Percentiles rank a stretch among this genome's conserved stretches.
Evolutionary conservation across 768 basidiomycete genomes (phyloP).

Genomic region (Trametes gibbosa): DNA sequence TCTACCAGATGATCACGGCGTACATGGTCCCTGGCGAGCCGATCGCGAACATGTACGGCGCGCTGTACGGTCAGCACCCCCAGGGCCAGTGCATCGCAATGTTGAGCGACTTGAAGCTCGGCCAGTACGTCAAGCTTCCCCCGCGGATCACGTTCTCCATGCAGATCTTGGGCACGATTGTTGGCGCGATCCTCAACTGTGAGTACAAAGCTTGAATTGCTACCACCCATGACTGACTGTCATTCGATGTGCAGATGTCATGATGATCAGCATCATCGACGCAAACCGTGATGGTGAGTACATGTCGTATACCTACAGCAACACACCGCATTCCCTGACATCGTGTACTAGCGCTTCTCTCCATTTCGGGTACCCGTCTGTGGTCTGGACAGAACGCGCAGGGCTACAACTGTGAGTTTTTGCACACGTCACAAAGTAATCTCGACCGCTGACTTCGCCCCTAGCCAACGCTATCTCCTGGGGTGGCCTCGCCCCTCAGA

Average conservation of each 20-base stretch:
- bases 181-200: constrained; percentile 49
- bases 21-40: constrained; percentile 31
- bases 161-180: constrained; percentile 45
- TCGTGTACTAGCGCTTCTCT: constrained; percentile 36
- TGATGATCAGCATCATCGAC: constrained; percentile 32
- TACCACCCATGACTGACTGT: background rate
- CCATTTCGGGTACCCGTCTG: constrained; percentile 50
- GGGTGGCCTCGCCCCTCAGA: constrained; percentile 45
- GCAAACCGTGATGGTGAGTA: constrained; percentile 24
- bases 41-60: constrained; percentile 39
- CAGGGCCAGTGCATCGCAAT: constrained; percentile 46
- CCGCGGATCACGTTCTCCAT: constrained; percentile 55
- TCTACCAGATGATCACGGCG: constrained; percentile 29
- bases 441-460: background rate
- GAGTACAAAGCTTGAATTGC: background rate
- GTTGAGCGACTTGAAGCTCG: constrained; percentile 60
- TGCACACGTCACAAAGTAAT: too few relatives aligned
- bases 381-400: constrained; percentile 52
- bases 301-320: background rate
- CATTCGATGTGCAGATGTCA: constrained; percentile 20
- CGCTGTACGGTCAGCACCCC: constrained; percentile 37
- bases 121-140: constrained; percentile 55
- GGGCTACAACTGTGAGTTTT: constrained; percentile 44
- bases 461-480: constrained; percentile 46
- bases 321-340: background rate